Conservation (phyloP, 352 stramenopile species). For the Pythium pyrilobum region DNA sequence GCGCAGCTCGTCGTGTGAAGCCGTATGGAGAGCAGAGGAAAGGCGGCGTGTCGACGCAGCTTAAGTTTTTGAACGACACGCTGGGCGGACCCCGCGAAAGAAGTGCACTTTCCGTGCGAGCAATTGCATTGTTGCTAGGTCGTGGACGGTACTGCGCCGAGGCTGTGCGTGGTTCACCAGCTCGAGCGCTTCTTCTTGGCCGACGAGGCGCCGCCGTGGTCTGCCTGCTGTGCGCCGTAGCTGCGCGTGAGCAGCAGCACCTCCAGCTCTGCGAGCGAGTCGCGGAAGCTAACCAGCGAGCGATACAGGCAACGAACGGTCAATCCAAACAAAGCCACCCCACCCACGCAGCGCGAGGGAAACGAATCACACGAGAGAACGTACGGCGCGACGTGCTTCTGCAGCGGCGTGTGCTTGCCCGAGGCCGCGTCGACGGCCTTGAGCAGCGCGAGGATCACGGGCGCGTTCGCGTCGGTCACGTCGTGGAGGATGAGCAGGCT, state of each 20-base stretch:
- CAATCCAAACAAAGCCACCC: background rate
- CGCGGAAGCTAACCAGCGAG: conserved; percentile 8
- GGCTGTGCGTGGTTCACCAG: background rate
- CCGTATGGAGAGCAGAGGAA: no score
- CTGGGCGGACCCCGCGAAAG: no score
- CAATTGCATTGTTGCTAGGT: no score
- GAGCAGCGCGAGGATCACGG: conserved; percentile 14
- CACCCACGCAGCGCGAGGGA: background rate
- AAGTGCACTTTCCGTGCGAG: no score
- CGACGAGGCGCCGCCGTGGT: background rate
- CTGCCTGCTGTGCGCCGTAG: background rate
- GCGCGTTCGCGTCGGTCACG: conserved; percentile 1
- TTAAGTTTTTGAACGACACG: no score
- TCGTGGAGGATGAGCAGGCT: conserved; percentile 18
- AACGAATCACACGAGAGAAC: no score
- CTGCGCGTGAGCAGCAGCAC: conserved; percentile 12
- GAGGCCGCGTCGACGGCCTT: conserved; percentile 14
- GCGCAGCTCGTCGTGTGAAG: no score
- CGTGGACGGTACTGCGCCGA: no score
- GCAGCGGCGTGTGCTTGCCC: conserved; percentile 12
- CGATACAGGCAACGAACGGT: background rate
- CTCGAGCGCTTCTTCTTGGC: conserved; percentile 1
- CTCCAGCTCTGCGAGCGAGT: conserved; percentile 18
- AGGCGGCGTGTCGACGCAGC: no score
- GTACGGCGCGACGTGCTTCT: conserved; percentile 17